Conservation (phyloP, 306 rosid species). For the Heteromeles arbutifolia region DNA sequence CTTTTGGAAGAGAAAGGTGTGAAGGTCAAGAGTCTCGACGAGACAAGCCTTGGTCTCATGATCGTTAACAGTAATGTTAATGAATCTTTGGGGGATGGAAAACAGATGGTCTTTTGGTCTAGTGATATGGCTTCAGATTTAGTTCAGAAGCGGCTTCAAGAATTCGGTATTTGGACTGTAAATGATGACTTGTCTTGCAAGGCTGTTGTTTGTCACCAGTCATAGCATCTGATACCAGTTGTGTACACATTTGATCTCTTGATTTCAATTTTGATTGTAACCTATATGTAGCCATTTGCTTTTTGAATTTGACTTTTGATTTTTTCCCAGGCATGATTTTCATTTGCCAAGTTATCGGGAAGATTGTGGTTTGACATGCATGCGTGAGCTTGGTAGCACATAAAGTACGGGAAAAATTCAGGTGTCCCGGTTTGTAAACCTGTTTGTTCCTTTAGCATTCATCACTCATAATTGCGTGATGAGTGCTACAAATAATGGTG, state of each 20-base stretch:
- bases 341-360: too few relatives aligned
- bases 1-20: slow-evolving; percentile 30
- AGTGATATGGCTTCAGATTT: slow-evolving; percentile 28
- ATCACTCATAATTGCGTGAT: too few relatives aligned
- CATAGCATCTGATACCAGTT: slow-evolving; percentile 29
- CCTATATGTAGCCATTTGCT: not conserved
- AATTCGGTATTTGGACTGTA: slow-evolving; percentile 56
- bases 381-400: too few relatives aligned
- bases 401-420: too few relatives aligned
- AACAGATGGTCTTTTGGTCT: slow-evolving; percentile 63
- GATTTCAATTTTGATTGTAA: not conserved
- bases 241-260: not conserved
- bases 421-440: too few relatives aligned
- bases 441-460: too few relatives aligned
- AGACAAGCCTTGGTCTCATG: slow-evolving; percentile 28
- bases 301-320: too few relatives aligned
- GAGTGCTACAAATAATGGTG: too few relatives aligned
- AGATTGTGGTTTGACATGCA: too few relatives aligned
- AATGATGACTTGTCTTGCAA: slow-evolving; percentile 66
- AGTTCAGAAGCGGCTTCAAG: slow-evolving; percentile 52
- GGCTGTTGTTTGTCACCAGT: slow-evolving; percentile 66
- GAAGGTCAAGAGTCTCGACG: slow-evolving; percentile 25
- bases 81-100: slow-evolving; percentile 35
- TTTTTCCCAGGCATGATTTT: too few relatives aligned
- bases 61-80: slow-evolving; percentile 22